Evolutionary conservation across 352 stramenopile species (phyloP).

Genomic region (Ophiocytium majus): DNA sequence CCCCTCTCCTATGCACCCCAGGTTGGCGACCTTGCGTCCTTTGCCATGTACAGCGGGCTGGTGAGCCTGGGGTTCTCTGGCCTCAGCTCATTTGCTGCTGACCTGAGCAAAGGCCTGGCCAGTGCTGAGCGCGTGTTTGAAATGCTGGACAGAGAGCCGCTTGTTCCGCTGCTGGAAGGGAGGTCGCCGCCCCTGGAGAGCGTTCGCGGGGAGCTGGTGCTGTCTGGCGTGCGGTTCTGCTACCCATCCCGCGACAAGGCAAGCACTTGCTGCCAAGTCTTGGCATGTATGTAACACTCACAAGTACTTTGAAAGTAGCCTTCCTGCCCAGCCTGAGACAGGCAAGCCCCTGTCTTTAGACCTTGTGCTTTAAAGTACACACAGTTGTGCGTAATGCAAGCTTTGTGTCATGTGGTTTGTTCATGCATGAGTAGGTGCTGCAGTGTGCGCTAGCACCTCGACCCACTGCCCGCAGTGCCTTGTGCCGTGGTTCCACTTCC

Average conservation of each 20-base stretch:
- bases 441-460: no score
- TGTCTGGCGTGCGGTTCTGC: conserved; percentile 60
- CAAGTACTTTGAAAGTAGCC: no score
- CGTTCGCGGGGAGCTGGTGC: conserved; percentile 44
- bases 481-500: no score
- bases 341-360: no score
- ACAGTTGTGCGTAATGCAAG: no score
- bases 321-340: no score
- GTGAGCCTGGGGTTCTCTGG: conserved; percentile 81
- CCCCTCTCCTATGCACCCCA: not conserved
- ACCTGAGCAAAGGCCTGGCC: conserved; percentile 33
- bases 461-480: no score
- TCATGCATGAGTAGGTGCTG: no score
- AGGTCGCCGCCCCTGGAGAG: conserved; percentile 18
- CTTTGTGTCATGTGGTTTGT: no score
- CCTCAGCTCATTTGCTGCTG: conserved; percentile 60
- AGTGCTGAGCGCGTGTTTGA: conserved; percentile 41
- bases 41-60: conserved; percentile 81
- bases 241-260: conserved; percentile 60
- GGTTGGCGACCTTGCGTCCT: conserved; percentile 78
- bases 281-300: no score
- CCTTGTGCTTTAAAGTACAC: no score
- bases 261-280: not conserved
- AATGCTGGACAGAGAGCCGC: conserved; percentile 27
- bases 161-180: conserved; percentile 33